A percentile compares a stretch with the other conserved stretches of the same genome.
Evolutionary conservation across 352 stramenopile species (phyloP).

Genomic region (Phytophthora boehmeriae): DNA sequence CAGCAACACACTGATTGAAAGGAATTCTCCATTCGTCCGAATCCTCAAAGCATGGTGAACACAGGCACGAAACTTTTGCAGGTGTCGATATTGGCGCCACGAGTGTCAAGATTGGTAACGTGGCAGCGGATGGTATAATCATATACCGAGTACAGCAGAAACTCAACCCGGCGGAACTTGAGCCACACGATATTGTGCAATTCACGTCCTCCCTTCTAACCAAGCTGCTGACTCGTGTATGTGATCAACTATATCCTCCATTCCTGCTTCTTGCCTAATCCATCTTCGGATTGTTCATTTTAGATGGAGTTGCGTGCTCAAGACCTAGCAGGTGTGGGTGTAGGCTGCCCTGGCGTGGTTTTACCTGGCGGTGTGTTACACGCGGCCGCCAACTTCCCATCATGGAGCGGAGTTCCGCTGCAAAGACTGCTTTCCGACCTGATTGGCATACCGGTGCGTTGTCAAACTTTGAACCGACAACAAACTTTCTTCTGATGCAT

Average conservation of each 20-base stretch:
- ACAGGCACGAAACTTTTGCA: neutral
- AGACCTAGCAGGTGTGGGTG: conserved; percentile 39
- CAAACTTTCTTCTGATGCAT: too few relatives aligned
- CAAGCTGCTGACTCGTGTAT: conserved; percentile 35
- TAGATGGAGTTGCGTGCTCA: conserved; percentile 17
- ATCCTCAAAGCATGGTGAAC: neutral
- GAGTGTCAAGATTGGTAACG: conserved; percentile 66
- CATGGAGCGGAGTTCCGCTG: conserved; percentile 57
- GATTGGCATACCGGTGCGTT: conserved; percentile 22
- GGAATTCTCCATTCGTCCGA: neutral
- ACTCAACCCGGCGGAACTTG: conserved; percentile 30
- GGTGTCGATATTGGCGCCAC: conserved; percentile 47
- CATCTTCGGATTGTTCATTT: too few relatives aligned
- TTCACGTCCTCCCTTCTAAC: conserved; percentile 27
- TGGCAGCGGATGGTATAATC: conserved; percentile 44
- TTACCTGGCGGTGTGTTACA: conserved; percentile 43
- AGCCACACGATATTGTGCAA: conserved; percentile 40
- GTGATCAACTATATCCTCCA: neutral
- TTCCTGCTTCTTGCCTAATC: neutral
- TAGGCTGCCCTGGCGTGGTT: conserved; percentile 59
- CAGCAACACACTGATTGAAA: neutral
- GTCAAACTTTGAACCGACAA: too few relatives aligned
- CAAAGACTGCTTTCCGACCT: conserved; percentile 35
- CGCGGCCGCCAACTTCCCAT: conserved; percentile 54
- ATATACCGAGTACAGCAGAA: conserved; percentile 37